Percentiles rank a stretch among this genome's conserved stretches.
Conservation (phyloP, 768 basidiomycete species). For the Galerina sulciceps region DNA sequence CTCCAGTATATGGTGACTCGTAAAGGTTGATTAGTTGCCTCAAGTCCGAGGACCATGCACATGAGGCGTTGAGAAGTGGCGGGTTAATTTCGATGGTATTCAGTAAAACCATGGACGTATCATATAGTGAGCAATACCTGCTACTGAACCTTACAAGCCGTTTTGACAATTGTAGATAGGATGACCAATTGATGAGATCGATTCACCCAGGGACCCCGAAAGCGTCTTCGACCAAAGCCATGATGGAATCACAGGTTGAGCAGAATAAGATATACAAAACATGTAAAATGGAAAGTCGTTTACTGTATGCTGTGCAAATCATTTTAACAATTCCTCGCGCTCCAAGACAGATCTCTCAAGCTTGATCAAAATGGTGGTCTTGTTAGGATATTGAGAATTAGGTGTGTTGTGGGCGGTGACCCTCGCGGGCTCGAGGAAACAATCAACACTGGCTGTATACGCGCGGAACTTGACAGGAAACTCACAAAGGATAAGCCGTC, state of each 20-base stretch:
- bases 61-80: constrained; percentile 78
- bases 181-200: constrained; percentile 3
- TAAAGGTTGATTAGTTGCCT: constrained; percentile 70
- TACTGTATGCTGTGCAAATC: constrained; percentile 25
- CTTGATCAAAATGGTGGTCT: constrained; percentile 98
- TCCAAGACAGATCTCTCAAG: constrained; percentile 92
- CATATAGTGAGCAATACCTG: background rate
- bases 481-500: constrained; percentile 93
- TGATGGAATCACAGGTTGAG: too few relatives aligned
- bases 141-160: background rate
- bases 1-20: constrained; percentile 70
- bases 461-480: constrained; percentile 19
- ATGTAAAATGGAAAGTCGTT: background rate
- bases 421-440: constrained; percentile 76
- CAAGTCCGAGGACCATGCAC: constrained; percentile 78
- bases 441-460: constrained; percentile 2
- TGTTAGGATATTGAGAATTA: constrained; percentile 74
- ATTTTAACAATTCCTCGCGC: constrained; percentile 90
- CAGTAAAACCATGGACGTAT: constrained; percentile 55
- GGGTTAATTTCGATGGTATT: constrained; percentile 61
- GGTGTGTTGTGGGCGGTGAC: constrained; percentile 97
- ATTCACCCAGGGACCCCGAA: constrained; percentile 9
- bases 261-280: constrained; percentile 1
- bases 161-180: background rate
- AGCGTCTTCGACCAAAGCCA: background rate